Evolutionary conservation across 108 stramenopile species (phyloP), one percentile per base, ranked within the genome.

Genomic region (Fragilariopsis cylindrus): DNA sequence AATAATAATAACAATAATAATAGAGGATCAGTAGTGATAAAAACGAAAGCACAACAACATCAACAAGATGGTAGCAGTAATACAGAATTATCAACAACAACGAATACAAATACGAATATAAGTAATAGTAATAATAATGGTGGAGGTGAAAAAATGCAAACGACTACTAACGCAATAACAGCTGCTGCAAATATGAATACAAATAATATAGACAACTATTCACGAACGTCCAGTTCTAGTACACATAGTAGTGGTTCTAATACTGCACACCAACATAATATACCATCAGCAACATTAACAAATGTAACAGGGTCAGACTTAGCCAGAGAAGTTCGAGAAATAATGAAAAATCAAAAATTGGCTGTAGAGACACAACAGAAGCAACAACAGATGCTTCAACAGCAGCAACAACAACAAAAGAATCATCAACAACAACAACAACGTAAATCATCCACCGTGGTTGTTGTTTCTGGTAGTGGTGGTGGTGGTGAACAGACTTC

Each of bases 241-340:
- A 13, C 48, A 12, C 65, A 67, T 12, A 63, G 62, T 63, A 15
- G 42, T 45, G 42, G 42, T 7, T 40, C 64, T n/a, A 41, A 7
- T 7, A 30, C 30, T 30, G 30, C 30, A 30, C 71, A 53, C 1
- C 69, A 44, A 18, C 58, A 70, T 39, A 57, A 57, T 63, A 57
- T 67, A n/a, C 69, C 78, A 0, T 78, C 86, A 4, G 82, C 83
- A 46, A 90, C 89, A 6, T 66, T 90, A 7, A 76, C 78, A 15
- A 87, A 87, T 71, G 85, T 90, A 0, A 81, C 84, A 1, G 89
- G 89, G 5, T 62, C 77, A 54, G 86, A 85, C 68, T 70, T 90
- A 53, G 84, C 82, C 15, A 71, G 75, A 60, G 90, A 91, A 77
- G 76, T 91, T 13, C 55, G 86, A 66, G 77, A 78, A 53, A 84